These are phyloP conservation scores for Poteriospumella lacustris DNA, from an alignment of 108 stramenopile genomes.

Conservation along the genomic window DNA sequence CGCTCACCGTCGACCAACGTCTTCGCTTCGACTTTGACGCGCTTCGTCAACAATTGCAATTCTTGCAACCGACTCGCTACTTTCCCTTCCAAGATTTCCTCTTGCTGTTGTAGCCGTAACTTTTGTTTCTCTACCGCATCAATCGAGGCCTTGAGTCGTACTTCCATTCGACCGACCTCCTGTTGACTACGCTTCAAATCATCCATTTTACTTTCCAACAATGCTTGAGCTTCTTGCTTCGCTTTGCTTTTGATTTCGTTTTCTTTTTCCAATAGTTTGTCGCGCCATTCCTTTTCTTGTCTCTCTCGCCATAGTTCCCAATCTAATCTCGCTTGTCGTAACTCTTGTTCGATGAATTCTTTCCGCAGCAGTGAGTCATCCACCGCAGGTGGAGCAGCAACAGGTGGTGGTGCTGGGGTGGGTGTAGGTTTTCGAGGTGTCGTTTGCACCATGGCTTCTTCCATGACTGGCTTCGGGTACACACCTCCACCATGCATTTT, in stretches of 20 bases:
- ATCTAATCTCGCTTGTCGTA: background rate
- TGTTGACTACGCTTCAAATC: background rate
- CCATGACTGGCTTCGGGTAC: background rate
- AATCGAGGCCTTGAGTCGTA: background rate
- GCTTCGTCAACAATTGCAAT: background rate
- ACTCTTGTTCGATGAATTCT: too few species aligned
- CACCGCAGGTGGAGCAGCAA: background rate
- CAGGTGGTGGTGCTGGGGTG: background rate
- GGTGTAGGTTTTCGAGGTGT: background rate
- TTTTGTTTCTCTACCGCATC: background rate
- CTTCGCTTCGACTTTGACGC: background rate
- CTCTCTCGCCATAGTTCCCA: background rate
- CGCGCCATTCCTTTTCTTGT: background rate
- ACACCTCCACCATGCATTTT: conserved; percentile 12
- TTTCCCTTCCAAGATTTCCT: background rate
- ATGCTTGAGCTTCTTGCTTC: background rate
- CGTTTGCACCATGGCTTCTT: background rate
- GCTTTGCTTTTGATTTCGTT: background rate
- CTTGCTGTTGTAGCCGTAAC: background rate
- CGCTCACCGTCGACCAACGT: background rate
- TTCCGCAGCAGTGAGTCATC: background rate
- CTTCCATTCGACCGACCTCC: background rate
- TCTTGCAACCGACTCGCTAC: background rate
- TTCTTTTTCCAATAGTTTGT: background rate
- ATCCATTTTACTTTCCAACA: background rate